Evolutionary conservation across 1,139 yeast species (phyloP), one percentile per base, ranked within the genome.

Genomic region (Diutina ranongensis): DNA sequence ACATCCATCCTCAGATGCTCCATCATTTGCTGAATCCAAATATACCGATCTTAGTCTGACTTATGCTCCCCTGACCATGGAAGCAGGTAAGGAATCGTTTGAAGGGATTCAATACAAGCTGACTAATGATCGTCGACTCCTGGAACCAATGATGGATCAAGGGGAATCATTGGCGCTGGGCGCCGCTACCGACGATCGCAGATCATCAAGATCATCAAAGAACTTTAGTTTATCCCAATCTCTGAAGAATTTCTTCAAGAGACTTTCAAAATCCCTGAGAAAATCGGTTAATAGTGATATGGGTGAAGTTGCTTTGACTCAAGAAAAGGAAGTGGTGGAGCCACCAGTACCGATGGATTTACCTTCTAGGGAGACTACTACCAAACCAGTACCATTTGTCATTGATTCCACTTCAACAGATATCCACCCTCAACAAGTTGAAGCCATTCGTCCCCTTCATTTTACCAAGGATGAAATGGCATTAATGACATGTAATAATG

Each of bases 391-490:
- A 25, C 28, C 10, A 10, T 25, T 25, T 7, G 9, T 10, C 9
- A 25, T 25, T 5, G 28, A 25, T 5, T 25, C 28, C 10, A 10
- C 10, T 25, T 10, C 28, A n/a, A n/a, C n/a, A n/a, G n/a, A n/a
- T n/a, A 10, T 25, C 10, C 28, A 5, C 28, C 28, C 10, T 25
- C 5, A 25, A 10, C 9, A 25, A 10, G 28, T 25, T 5, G 28
- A 7, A 10, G 10, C 28, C 10, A 25, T 10, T 10, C 42, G 32
- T 4, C 31, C 28, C 28, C 55, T 61, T 35, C 52, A 56, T 13
- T 71, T 81, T 47, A 67, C 78, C 3, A 72, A 77, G 44, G 83
- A 78, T 34, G 87, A 83, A 52, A 58, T 80, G 50, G 79, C 80
- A 2, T 65, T 82, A 3, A 68, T 83, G 67, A 74, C 68, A 36